A percentile compares a stretch with the other conserved stretches of the same genome.
Conservation (phyloP, 2,329 filamentous ascomycete species). For the Colletotrichum cereale region DNA sequence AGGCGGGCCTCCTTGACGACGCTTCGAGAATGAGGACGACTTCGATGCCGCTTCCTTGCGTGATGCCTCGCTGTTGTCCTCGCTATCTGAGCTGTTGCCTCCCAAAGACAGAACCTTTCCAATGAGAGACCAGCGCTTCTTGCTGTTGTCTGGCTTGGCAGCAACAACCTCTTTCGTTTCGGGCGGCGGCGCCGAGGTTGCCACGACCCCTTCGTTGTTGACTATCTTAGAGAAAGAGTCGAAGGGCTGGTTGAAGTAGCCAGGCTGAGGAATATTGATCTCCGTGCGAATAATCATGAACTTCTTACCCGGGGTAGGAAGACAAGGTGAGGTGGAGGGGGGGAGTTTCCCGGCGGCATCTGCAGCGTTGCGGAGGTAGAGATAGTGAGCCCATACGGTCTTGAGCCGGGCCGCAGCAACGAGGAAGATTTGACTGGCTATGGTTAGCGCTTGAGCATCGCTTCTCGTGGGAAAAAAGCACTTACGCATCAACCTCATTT, state of each 20-base stretch:
- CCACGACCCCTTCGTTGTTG: constrained; percentile 33
- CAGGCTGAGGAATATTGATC: constrained; percentile 59
- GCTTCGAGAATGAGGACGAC: constrained; percentile 34
- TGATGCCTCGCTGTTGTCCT: constrained; percentile 63
- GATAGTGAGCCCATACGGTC: constrained; percentile 82
- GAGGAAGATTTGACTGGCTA: constrained; percentile 75
- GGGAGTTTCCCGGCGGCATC: constrained; percentile 65
- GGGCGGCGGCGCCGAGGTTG: constrained; percentile 17
- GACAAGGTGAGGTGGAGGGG: constrained; percentile 84
- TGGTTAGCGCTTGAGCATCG: constrained; percentile 14
- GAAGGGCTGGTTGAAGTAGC: constrained; percentile 61
- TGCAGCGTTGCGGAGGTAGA: constrained; percentile 78
- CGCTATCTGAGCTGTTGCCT: constrained; percentile 50
- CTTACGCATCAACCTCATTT: constrained; percentile 76
- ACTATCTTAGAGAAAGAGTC: constrained; percentile 54
- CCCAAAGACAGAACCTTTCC: constrained; percentile 69
- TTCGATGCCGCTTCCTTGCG: constrained; percentile 65
- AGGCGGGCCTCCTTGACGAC: constrained; percentile 43
- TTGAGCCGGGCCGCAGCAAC: constrained; percentile 76
- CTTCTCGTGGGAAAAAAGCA: constrained; percentile 41
- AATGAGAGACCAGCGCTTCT: constrained; percentile 73
- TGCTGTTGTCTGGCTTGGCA: constrained; percentile 51
- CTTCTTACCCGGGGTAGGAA: constrained; percentile 85
- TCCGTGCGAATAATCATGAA: constrained; percentile 93
- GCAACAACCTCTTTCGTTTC: constrained; percentile 41